A percentile compares a stretch with the other conserved stretches of the same genome.
These are phyloP conservation scores for Starmerella sirachaensis DNA, from an alignment of 805 yeast genomes.

Conservation along the genomic window DNA sequence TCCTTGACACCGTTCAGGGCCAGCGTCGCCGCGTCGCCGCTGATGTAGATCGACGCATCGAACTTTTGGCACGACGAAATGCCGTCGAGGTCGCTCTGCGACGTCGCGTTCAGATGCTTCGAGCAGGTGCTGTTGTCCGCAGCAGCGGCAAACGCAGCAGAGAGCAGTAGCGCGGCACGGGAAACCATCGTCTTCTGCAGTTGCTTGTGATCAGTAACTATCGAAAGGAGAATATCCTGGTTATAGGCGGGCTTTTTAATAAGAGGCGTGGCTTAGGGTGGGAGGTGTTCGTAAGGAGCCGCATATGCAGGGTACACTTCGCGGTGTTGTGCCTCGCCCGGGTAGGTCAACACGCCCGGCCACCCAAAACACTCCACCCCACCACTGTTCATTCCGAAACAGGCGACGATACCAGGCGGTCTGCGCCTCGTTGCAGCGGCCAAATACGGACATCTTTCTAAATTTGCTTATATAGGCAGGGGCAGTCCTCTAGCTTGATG, in stretches of 20 bases:
- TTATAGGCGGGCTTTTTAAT: conserved; percentile 5
- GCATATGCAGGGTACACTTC: conserved; percentile 15
- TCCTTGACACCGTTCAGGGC: conserved; percentile 58
- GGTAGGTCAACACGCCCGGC: background rate
- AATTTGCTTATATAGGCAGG: too few species aligned
- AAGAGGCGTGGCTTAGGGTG: conserved; percentile 9
- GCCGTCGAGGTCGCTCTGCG: conserved; percentile 64
- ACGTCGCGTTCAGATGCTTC: conserved; percentile 57
- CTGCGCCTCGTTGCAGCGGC: too few species aligned
- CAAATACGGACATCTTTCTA: too few species aligned
- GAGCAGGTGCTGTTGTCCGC: conserved; percentile 17
- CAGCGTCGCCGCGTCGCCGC: conserved; percentile 41
- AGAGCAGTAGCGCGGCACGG: conserved; percentile 12
- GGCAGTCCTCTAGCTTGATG: too few species aligned
- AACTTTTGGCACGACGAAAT: conserved; percentile 66
- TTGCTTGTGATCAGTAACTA: background rate
- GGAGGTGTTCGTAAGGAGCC: conserved; percentile 11
- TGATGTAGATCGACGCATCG: conserved; percentile 68
- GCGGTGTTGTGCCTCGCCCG: background rate
- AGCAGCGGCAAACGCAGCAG: conserved; percentile 17
- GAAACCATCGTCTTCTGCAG: conserved; percentile 9
- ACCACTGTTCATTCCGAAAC: conserved; percentile 5
- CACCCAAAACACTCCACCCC: too few species aligned
- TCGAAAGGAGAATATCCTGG: background rate
- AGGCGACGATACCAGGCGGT: too few species aligned